Percentiles rank a stretch among this genome's conserved stretches.
Conservation (phyloP, 2,329 filamentous ascomycete genomes). For the Hymenoscyphus repandus region DNA sequence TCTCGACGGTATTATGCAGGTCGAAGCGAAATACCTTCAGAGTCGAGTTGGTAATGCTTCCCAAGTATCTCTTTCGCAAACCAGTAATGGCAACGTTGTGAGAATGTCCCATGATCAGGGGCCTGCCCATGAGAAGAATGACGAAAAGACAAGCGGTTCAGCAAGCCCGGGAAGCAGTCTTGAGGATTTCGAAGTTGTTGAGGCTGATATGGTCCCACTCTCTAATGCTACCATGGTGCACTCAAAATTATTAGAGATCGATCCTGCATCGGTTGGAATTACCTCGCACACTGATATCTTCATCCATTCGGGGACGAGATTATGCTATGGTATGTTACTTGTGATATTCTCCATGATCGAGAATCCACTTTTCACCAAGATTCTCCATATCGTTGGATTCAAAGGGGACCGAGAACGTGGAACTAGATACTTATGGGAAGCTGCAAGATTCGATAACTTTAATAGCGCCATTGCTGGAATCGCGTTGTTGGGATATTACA, state of each 20-base stretch:
- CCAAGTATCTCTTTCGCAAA: not conserved
- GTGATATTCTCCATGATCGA: slow-evolving; percentile 81
- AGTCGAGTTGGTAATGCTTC: slow-evolving; percentile 18
- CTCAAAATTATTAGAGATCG: slow-evolving; percentile 24
- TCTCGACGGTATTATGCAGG: slow-evolving; percentile 71
- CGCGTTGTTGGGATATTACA: slow-evolving; percentile 79
- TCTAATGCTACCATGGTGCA: slow-evolving; percentile 14
- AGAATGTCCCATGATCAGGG: not conserved
- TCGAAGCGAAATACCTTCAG: slow-evolving; percentile 57
- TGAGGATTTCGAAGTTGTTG: not conserved
- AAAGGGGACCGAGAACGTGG: slow-evolving; percentile 80
- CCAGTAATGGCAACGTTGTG: not conserved
- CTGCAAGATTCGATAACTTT: slow-evolving; percentile 78
- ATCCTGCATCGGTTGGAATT: slow-evolving; percentile 55
- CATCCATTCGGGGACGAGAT: slow-evolving; percentile 80
- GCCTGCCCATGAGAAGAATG: not conserved
- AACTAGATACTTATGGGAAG: slow-evolving; percentile 83
- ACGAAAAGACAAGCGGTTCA: not conserved
- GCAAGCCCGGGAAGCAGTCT: not conserved
- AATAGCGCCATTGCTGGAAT: slow-evolving; percentile 89
- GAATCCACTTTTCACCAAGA: slow-evolving; percentile 80
- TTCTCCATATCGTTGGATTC: slow-evolving; percentile 87
- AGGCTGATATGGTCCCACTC: slow-evolving; percentile 8
- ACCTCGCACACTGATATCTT: slow-evolving; percentile 78
- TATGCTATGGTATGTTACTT: slow-evolving; percentile 84